Evolutionary conservation across 1,284 basidiomycete species (phyloP).

Genomic region (Heliocybe sulcata): DNA sequence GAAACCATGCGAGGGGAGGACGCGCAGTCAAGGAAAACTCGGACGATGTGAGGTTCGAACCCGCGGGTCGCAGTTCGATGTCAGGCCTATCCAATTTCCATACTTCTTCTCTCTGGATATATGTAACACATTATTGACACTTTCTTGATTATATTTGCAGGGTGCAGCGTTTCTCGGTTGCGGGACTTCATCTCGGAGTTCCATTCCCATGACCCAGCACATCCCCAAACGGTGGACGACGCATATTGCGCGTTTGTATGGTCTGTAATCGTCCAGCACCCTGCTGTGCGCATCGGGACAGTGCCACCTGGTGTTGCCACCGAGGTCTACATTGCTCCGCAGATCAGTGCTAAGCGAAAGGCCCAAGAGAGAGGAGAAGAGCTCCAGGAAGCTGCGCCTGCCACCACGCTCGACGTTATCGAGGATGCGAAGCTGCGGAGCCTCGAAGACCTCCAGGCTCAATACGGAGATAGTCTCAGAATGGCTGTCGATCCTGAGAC

Average conservation of each 20-base stretch:
- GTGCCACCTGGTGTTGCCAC: conserved; percentile 47
- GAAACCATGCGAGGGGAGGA: neutral
- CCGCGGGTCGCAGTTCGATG: conserved; percentile 11
- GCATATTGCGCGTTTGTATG: conserved; percentile 76
- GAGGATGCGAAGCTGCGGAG: conserved; percentile 42
- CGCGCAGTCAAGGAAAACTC: neutral
- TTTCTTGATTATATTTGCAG: conserved; percentile 27
- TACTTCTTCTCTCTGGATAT: conserved; percentile 1
- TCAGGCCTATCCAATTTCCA: conserved; percentile 5
- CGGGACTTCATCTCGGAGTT: conserved; percentile 62
- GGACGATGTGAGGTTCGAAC: conserved; percentile 24
- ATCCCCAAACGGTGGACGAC: conserved; percentile 60
- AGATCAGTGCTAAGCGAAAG: conserved; percentile 56
- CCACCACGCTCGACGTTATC: conserved; percentile 39
- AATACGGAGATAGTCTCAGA: conserved; percentile 57
- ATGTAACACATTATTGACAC: conserved; percentile 3
- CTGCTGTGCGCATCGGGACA: conserved; percentile 63
- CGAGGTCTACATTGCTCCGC: conserved; percentile 72
- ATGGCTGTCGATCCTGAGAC: conserved; percentile 70
- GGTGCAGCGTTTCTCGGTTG: conserved; percentile 64
- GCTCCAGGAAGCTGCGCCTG: conserved; percentile 30
- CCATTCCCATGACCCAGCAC: conserved; percentile 36
- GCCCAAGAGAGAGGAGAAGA: conserved; percentile 49
- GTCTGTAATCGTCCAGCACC: conserved; percentile 67
- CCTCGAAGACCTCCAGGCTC: conserved; percentile 43